Base-by-base conservation (phyloP, 192 early-diverging fungal species). In the Diversispora eburnea region DNA sequence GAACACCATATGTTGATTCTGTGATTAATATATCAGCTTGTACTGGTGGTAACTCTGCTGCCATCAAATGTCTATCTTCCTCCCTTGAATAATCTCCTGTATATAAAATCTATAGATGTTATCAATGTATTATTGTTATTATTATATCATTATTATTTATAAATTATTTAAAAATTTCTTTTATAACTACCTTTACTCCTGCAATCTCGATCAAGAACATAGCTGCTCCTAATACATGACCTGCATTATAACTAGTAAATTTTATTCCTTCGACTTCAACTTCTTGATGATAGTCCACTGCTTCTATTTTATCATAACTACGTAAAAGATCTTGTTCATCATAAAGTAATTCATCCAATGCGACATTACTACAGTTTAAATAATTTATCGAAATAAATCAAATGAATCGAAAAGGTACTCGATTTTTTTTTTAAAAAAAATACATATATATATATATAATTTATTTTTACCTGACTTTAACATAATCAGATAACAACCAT, bases 81-180 rank as follows among this genome's bases (percentile, higher is more conserved):
- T 99, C 97, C 52, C 96, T 91, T 39, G 95, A 97, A 76, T 99
- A 99, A 79, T 99, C 97, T 58, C 97, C 97, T 3, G 97, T 99
- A 80, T 99, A 99, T 10, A 99, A 84, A 22, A 94, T 87, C 76
- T 81, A 33, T 33, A 33, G 25, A 33, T 33, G 25, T 33, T 33
- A 33, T 33, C 25, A 33, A 33, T 0, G 2, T 33, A 62, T 48
- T 46, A 33, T 15, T 39, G 8, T 74, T 75, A 57, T 74, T 55
- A 80, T 25, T 6, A 8, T 33, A 33, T 76, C 67, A n/a, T 83
- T 81, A 4, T 80, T 8, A 48, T 8, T 20, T 59, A 0, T 55
- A 25, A 33, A 33, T 13, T 9, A 46, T 9, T 41, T 9, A 48
- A n/a, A 48, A n/a, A 41, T 25, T 25, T 73, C 25, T 33, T 33